Evolutionary conservation across 2,329 filamentous ascomycete species (phyloP), one percentile per base, ranked within the genome.

Genomic region (Fusarium sp.): DNA sequence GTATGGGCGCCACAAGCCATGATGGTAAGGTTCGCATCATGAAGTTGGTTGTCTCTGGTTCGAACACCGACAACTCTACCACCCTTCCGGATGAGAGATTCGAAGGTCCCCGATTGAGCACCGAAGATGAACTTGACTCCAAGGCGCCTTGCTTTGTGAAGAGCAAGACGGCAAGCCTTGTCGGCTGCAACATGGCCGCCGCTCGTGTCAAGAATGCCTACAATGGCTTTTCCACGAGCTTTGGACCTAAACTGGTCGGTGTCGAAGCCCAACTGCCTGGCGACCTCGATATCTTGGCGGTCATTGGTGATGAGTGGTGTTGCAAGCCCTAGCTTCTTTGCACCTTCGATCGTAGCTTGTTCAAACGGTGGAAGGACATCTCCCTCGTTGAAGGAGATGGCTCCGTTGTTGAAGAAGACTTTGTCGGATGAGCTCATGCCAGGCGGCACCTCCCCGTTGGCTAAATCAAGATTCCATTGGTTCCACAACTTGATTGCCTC

Each of bases 161-260:
- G 80, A 0, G 84, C 86, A 61, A 84, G 85, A 0, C 79, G 79
- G 65, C 86, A 88, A 0, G 85, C 85, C 65, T 85, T 86, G 64
- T 86, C 84, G 0, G 86, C 86, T 17, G 82, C 73, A 2, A 82
- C 82, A 30, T 85, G 82, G 4, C 87, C 87, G 15, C 85, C 87
- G 0, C 81, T 85, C 1, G 82, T 84, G 61, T 89, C 87, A 0
- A 88, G 78, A 1, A 87, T 81, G 0, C 84, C 86, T 5, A 81
- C 68, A 17, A 65, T 74, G 6, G 64, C 17, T 30, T 61, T 65
- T 10, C 69, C 65, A 1, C 66, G 47, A 68, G 32, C 79, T 75
- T 22, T 77, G 70, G 67, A 74, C 56, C 56, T 76, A 54, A 67
- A 87, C 85, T 1, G 85, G 81, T 67, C 85, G 79, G 86, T 73